These are phyloP conservation scores for Hemileccinum rubropunctum DNA, from an alignment of 768 basidiomycete species.

Conservation along the genomic window DNA sequence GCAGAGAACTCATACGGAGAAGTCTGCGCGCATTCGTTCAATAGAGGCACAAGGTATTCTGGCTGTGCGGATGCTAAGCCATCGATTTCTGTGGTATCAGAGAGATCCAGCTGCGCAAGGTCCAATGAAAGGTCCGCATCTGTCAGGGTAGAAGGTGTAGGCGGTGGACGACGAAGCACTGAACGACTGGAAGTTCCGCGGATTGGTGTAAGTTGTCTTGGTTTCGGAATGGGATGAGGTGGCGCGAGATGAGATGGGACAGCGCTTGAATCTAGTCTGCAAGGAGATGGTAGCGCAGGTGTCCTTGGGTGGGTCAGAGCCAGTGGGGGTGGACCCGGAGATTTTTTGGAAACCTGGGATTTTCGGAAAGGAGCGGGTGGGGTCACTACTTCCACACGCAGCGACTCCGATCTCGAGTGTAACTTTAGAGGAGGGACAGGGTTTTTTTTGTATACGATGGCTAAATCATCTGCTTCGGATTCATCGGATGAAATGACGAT, in stretches of 20 bases:
- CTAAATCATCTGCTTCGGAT: constrained; percentile 36
- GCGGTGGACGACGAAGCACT: constrained; percentile 37
- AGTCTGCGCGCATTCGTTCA: constrained; percentile 70
- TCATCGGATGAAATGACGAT: constrained; percentile 48
- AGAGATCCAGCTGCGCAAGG: constrained; percentile 41
- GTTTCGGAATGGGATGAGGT: constrained; percentile 32
- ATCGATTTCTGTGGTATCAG: constrained; percentile 46
- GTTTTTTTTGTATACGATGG: constrained; percentile 2
- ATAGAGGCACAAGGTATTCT: constrained; percentile 56
- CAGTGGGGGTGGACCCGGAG: constrained; percentile 5
- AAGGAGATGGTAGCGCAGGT: not conserved
- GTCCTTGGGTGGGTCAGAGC: constrained; percentile 5
- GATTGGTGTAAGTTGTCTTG: constrained; percentile 71
- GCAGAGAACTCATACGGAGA: constrained; percentile 75
- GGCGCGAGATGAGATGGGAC: constrained; percentile 6
- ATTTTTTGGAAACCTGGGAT: constrained; percentile 13
- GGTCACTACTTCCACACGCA: constrained; percentile 41
- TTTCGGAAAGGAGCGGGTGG: constrained; percentile 32
- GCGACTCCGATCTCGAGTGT: constrained; percentile 14
- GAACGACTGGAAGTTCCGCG: constrained; percentile 40
- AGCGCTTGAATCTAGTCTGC: not conserved
- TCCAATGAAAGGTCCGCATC: constrained; percentile 43
- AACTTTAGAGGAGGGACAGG: constrained; percentile 8
- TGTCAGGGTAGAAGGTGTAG: constrained; percentile 57
- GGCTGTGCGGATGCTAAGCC: constrained; percentile 44